Evolutionary conservation across 2,329 filamentous ascomycete species (phyloP).

Genomic region (Aureobasidium subglaciale): DNA sequence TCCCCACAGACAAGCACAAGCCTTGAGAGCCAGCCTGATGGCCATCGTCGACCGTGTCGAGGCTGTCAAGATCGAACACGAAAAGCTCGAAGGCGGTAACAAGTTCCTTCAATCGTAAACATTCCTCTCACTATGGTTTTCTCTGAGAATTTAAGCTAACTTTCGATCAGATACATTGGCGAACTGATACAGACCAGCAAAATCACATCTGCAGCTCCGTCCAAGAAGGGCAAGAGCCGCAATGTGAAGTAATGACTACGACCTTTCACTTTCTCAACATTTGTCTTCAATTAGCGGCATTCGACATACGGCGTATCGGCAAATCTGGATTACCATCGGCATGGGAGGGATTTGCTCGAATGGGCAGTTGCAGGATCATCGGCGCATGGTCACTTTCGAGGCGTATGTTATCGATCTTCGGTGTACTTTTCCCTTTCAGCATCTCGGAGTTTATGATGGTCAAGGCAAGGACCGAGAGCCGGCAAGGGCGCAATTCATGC

Average conservation of each 20-base stretch:
- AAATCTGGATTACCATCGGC: constrained; percentile 5
- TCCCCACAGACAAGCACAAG: constrained; percentile 69
- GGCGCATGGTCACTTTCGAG: constrained; percentile 8
- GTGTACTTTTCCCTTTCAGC: not conserved
- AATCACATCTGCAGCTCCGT: constrained; percentile 47
- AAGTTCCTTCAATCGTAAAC: constrained; percentile 73
- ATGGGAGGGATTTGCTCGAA: not conserved
- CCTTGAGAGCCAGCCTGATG: constrained; percentile 79
- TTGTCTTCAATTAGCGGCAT: constrained; percentile 15
- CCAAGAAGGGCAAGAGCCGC: constrained; percentile 38
- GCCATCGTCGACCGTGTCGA: constrained; percentile 91
- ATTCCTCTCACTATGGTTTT: not conserved
- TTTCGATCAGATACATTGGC: constrained; percentile 71
- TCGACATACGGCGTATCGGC: constrained; percentile 12
- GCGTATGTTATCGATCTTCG: not conserved
- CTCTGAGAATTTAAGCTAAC: not conserved
- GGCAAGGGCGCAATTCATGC: not conserved
- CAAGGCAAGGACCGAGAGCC: not conserved
- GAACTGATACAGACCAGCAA: constrained; percentile 77
- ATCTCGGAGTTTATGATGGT: not conserved
- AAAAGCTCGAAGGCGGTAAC: constrained; percentile 95
- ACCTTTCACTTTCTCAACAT: constrained; percentile 1
- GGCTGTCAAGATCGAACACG: constrained; percentile 86
- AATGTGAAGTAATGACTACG: constrained; percentile 13
- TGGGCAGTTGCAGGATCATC: constrained; percentile 2